Evolutionary conservation across 306 rosid species (phyloP), one percentile per base, ranked within the genome.

Genomic region (Ziziphus jujuba): DNA sequence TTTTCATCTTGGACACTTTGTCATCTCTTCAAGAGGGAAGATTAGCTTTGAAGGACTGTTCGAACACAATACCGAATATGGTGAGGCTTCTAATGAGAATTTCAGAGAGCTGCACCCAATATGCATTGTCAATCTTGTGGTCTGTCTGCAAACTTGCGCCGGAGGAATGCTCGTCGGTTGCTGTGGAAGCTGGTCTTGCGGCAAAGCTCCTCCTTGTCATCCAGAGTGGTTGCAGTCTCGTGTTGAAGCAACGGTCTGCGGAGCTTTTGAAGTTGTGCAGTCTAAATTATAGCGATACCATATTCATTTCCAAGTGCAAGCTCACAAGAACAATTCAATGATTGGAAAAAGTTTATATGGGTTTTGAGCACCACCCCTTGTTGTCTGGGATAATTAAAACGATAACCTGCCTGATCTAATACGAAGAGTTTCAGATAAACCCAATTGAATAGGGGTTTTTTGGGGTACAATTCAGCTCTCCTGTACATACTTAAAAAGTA

Each of bases 231-330:
- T 85, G 89, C 59, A 79, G 77, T 75, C 91, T 89, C 14, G 73
- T 77, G 23, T 76, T 88, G 80, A 88, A 88, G 77, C 95, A 85
- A 72, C 84, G 77, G 59, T 73, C 95, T 40, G 80, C 91, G 6
- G 95, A 88, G 86, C 87, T 88, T 11, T 71, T 88, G 87, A 88
- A 88, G 85, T 75, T 88, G 38, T 88, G 95, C 66, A 88, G 95
- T 80, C 79, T 85, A 69, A 88, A 85, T 76, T 88, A 85, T 69
- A 81, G 89, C 0, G 95, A 88, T 81, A 83, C 91, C 43, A 72
- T 81, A 72, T 88, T 88, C 80, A 85, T 85, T 76, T 85, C 95
- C 80, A 88, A 88, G 82, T 88, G 91, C 84, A 88, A 88, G 88
- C 95, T 88, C 47, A 83, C 95, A 35, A 85, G 95, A 77, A 85